Conservation (phyloP, 495 filamentous ascomycete genomes). For the Chlorociboria aeruginascens region DNA sequence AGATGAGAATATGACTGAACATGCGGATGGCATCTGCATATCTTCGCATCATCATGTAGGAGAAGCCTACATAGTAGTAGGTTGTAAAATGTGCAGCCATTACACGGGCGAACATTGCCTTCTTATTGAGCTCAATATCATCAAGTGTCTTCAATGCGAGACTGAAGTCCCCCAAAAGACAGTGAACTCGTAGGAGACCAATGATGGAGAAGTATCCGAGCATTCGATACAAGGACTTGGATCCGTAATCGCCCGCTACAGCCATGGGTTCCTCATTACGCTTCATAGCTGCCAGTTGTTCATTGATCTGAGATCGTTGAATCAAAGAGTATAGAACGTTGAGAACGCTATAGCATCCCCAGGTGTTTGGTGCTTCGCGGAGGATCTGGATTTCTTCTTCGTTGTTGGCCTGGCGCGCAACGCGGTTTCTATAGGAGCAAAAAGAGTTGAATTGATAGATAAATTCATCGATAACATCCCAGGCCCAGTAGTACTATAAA, state of each 20-base stretch:
- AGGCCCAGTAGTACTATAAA: constrained; percentile 91
- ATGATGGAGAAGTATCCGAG: constrained; percentile 99
- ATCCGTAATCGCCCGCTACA: constrained; percentile 89
- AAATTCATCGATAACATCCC: constrained; percentile 99
- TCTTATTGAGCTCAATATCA: constrained; percentile 99
- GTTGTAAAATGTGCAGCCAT: constrained; percentile 99
- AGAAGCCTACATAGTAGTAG: constrained; percentile 99
- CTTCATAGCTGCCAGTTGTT: constrained; percentile 91
- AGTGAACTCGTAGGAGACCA: constrained; percentile 90
- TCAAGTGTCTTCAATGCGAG: constrained; percentile 96
- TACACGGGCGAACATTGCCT: constrained; percentile 98
- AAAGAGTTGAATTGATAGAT: constrained; percentile 99
- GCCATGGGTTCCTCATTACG: constrained; percentile 74
- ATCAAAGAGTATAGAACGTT: constrained; percentile 99
- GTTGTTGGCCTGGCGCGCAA: constrained; percentile 74
- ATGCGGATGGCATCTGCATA: constrained; percentile 98
- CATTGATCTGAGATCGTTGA: constrained; percentile 92
- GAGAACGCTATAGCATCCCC: constrained; percentile 98
- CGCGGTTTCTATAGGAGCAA: constrained; percentile 84
- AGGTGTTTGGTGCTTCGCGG: constrained; percentile 93
- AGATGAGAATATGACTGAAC: constrained; percentile 99
- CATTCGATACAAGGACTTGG: constrained; percentile 90
- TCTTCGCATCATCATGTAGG: constrained; percentile 99
- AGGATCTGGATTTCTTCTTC: constrained; percentile 84
- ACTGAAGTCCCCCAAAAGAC: constrained; percentile 93